These are phyloP conservation scores for Macrocystidia cucumis DNA, from an alignment of 1,284 basidiomycete species.

Conservation along the genomic window DNA sequence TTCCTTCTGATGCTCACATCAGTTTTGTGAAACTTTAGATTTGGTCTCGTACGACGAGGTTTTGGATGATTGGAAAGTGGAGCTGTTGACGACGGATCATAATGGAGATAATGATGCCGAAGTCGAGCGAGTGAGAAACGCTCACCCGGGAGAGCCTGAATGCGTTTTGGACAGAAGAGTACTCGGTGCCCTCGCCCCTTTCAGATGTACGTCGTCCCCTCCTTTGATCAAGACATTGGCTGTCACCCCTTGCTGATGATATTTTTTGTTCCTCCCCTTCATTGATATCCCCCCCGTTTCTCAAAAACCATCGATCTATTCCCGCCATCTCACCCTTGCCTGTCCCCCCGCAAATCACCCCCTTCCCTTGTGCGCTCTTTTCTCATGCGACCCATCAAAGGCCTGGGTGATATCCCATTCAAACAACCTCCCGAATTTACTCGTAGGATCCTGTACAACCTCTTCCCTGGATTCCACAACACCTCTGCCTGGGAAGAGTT, in stretches of 20 bases:
- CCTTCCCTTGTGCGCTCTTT: no score
- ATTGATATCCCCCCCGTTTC: background rate
- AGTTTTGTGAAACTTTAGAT: constrained; percentile 24
- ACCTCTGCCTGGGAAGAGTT: constrained; percentile 59
- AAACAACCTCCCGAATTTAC: constrained; percentile 66
- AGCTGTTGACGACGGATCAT: constrained; percentile 49
- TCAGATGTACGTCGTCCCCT: constrained; percentile 43
- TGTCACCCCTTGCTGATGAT: constrained; percentile 9
- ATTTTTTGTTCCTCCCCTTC: constrained; percentile 5
- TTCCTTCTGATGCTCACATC: background rate
- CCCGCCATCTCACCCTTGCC: constrained; percentile 2
- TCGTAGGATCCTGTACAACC: constrained; percentile 58
- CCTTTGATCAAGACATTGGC: background rate
- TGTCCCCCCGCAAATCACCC: constrained; percentile 1
- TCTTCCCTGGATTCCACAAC: constrained; percentile 54
- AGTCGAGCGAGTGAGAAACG: constrained; percentile 44
- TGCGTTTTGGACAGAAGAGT: constrained; percentile 54
- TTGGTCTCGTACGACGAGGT: constrained; percentile 38
- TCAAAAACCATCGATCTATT: background rate
- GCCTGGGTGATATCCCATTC: constrained; percentile 63
- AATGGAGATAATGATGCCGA: constrained; percentile 58
- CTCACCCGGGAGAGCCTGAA: constrained; percentile 60
- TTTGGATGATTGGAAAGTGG: constrained; percentile 41
- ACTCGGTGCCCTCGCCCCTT: constrained; percentile 63
- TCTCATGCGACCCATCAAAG: no score